These are phyloP conservation scores for Rhinocladiella mackenziei DNA, from an alignment of 2,329 filamentous ascomycete genomes.

Conservation along the genomic window DNA sequence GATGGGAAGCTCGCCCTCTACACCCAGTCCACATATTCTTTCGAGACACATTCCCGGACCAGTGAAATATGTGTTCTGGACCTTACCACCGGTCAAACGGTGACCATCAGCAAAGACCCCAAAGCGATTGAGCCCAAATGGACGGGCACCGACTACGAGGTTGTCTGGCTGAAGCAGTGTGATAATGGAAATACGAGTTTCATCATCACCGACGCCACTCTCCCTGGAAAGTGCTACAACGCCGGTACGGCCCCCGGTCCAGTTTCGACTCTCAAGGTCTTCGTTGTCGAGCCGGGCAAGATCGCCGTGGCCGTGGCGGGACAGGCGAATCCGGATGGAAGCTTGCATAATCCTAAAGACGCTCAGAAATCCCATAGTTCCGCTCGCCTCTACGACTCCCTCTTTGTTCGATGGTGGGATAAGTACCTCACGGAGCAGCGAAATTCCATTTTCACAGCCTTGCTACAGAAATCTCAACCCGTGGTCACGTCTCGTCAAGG, in stretches of 20 bases:
- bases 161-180: constrained; percentile 45
- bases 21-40: constrained; percentile 49
- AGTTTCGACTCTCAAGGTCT: constrained; percentile 46
- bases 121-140: constrained; percentile 46
- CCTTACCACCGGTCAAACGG: constrained; percentile 39
- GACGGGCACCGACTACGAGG: constrained; percentile 41
- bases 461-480: constrained; percentile 41
- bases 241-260: constrained; percentile 46
- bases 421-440: constrained; percentile 47
- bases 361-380: constrained; percentile 45
- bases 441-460: constrained; percentile 49
- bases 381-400: constrained; percentile 48
- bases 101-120: constrained; percentile 43
- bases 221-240: constrained; percentile 40
- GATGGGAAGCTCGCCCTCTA: constrained; percentile 47
- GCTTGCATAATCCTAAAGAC: constrained; percentile 49
- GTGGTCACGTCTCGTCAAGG: constrained; percentile 38
- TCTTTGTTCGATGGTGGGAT: constrained; percentile 54
- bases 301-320: constrained; percentile 47
- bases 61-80: constrained; percentile 47
- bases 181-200: constrained; percentile 47
- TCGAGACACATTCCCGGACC: constrained; percentile 46
- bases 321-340: constrained; percentile 46
- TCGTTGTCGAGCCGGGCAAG: constrained; percentile 39
- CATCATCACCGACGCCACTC: constrained; percentile 41